Conservation (phyloP, 2,329 filamentous ascomycete genomes). For the Diaporthe sp. region DNA sequence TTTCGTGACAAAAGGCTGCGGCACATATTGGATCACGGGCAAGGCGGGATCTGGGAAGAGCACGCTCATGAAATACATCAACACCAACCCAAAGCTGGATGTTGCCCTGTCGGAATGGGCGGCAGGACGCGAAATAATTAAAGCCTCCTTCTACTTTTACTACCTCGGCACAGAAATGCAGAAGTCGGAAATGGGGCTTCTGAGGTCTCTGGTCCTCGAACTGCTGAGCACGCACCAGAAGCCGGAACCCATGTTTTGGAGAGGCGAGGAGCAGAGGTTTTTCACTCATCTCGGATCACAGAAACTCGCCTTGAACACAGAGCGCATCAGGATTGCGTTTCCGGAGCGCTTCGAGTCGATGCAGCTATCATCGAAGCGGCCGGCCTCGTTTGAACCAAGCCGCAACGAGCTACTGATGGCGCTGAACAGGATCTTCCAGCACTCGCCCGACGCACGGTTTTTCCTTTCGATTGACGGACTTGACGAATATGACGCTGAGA, state of each 20-base stretch:
- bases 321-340: background rate
- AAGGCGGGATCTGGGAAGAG: conserved; percentile 10
- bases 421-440: conserved; percentile 1
- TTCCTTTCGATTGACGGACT: conserved; percentile 11
- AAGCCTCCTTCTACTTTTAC: conserved; percentile 9
- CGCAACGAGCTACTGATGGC: conserved; percentile 8
- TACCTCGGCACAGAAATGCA: conserved; percentile 23
- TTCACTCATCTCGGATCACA: conserved; percentile 10
- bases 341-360: conserved; percentile 7
- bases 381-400: conserved; percentile 2
- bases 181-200: conserved; percentile 2
- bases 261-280: conserved; percentile 1
- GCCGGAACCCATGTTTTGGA: background rate
- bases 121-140: background rate
- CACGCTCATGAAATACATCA: conserved; percentile 16
- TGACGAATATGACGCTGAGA: conserved; percentile 2
- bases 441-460: background rate
- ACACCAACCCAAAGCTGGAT: background rate
- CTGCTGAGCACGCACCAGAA: background rate
- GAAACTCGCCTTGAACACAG: background rate
- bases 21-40: conserved; percentile 1
- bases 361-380: background rate
- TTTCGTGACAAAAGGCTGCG: background rate
- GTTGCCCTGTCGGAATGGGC: background rate
- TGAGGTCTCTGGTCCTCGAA: background rate